A percentile compares a stretch with the other conserved stretches of the same genome.
phyloP scores from a whole-genome alignment of 208 protist species.

The Crithidia expoeki region DNA sequence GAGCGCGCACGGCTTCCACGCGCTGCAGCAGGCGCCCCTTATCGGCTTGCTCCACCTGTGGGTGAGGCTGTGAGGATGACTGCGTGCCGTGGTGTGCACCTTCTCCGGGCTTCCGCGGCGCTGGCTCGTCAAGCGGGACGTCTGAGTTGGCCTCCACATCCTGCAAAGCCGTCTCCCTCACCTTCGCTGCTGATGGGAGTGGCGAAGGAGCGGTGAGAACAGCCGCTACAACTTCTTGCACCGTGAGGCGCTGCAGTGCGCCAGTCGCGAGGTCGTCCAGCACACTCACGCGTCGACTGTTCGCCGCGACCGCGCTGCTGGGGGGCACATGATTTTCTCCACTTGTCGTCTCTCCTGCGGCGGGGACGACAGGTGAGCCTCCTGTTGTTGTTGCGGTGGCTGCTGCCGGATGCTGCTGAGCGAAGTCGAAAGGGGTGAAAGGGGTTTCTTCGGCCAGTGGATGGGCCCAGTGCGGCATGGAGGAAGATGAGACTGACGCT shows the following conservation, averaged over 20 bases:
- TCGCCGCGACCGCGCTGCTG: neutral
- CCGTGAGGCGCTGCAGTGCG: conserved; percentile 4
- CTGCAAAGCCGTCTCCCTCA: neutral
- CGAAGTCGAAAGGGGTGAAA: conserved; percentile 28
- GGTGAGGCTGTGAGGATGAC: neutral
- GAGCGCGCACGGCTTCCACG: conserved; percentile 6
- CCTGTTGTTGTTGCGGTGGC: neutral
- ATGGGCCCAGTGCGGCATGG: conserved; percentile 24
- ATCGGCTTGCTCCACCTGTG: conserved; percentile 8
- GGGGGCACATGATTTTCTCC: neutral
- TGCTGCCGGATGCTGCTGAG: neutral
- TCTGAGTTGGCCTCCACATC: neutral
- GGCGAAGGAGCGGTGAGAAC: conserved; percentile 7
- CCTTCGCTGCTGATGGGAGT: neutral
- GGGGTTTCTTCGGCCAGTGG: conserved; percentile 32
- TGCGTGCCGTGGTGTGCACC: no score
- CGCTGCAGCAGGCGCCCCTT: conserved; percentile 6
- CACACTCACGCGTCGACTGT: neutral
- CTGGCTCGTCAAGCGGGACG: conserved; percentile 21
- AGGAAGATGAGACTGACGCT: conserved; percentile 13
- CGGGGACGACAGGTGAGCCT: neutral
- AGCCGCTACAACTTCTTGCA: conserved; percentile 19
- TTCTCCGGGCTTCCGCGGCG: conserved; percentile 14
- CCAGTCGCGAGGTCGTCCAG: neutral
- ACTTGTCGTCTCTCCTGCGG: neutral